Percentiles rank a stretch among this genome's conserved stretches.
phyloP scores from a whole-genome alignment of 2,329 filamentous ascomycete genomes.

The Claviceps africana region DNA sequence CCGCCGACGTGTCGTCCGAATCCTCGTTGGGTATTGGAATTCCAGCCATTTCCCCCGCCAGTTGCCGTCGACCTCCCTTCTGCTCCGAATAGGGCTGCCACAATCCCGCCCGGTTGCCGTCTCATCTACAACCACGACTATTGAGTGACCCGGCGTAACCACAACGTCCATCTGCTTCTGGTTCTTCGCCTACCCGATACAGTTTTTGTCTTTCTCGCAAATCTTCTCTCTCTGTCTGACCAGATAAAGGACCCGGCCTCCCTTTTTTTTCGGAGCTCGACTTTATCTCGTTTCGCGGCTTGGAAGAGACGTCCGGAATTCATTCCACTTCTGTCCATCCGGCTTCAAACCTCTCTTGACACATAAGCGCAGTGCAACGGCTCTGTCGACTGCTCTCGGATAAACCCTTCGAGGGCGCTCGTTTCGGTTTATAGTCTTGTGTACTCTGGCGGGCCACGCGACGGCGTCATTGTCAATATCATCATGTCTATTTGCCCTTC shows the following conservation, averaged over 20 bases:
- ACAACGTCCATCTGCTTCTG: not conserved
- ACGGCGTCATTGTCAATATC: not conserved
- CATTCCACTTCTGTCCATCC: not conserved
- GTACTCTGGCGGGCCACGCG: no score
- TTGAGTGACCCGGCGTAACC: not conserved
- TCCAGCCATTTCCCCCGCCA: not conserved
- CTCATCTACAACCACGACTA: not conserved
- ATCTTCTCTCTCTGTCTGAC: not conserved
- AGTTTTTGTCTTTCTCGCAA: not conserved
- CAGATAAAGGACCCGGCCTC: not conserved
- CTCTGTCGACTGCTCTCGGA: not conserved
- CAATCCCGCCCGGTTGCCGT: not conserved
- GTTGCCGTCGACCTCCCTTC: not conserved
- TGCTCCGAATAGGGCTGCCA: not conserved
- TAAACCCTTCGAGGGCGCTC: not conserved
- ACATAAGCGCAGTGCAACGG: not conserved
- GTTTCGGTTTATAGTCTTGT: not conserved
- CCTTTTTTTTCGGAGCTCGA: not conserved
- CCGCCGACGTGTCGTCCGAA: not conserved
- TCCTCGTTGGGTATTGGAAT: not conserved
- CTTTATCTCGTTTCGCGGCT: not conserved
- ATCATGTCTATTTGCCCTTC: constrained; percentile 11
- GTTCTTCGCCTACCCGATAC: not conserved
- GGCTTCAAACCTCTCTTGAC: not conserved
- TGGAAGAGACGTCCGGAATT: not conserved